Base-by-base conservation (phyloP, 2,329 filamentous ascomycete species). In the Fusarium sp. region DNA sequence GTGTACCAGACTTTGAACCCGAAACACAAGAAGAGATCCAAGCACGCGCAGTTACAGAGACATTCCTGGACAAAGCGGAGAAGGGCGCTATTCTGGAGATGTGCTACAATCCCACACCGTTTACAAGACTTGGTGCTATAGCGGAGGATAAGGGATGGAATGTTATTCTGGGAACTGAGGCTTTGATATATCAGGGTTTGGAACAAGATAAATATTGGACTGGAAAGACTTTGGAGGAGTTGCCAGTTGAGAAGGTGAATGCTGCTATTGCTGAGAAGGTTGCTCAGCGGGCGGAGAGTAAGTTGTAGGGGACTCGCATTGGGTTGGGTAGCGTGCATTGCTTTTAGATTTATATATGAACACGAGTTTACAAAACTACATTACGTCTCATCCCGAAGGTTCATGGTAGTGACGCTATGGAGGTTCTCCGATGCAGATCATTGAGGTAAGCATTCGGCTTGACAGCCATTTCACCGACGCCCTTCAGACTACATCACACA, bases 81-180 rank as follows among this genome's bases (percentile, higher is more conserved):
- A 91, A 91, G 79, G 92, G 91, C 9, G 89, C 89, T 9, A 87
- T 95, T 60, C 78, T 95, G 64, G 92, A 95, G 79, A 95, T 95
- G 92, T 94, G 92, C 83, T 95, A 95, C 78, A 92, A 94, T 77
- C 92, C 92, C 0, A 83, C 85, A 5, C 90, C 91, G 0, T 90
- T 87, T 78, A 95, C 92, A 0, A 84, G 87, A 71, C 87, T 94
- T 51, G 89, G 88, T 2, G 85, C 84, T 45, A 74, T 94, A 44
- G 88, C 90, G 0, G 84, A 88, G 73, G 79, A 81, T 5, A 83
- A 84, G 12, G 90, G 90, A 0, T 94, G 92, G 92, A 86, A 90
- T 79, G 89, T 94, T 2, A 91, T 94, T 25, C 78, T 93, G 8
- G 92, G 92, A 0, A 93, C 91, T 0, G 92, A 94, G 81, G 90